phyloP scores from a whole-genome alignment of 2,329 filamentous ascomycete genomes.

The Colletotrichum viniferum region DNA sequence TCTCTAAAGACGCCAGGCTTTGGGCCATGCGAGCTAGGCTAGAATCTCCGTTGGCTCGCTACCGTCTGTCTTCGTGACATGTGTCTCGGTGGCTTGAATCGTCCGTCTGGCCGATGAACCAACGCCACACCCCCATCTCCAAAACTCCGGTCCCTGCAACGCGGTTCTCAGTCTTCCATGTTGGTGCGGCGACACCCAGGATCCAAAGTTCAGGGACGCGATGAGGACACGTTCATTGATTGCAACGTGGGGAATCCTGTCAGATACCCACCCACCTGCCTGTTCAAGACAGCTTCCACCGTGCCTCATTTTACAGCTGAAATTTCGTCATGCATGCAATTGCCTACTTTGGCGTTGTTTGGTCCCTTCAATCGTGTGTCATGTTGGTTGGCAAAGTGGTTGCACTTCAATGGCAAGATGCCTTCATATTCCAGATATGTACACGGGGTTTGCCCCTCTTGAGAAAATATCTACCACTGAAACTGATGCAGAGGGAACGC shows the following conservation, averaged over 20 bases:
- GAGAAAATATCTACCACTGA: slow-evolving; percentile 6
- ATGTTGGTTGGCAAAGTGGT: not conserved
- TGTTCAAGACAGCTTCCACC: slow-evolving; percentile 6
- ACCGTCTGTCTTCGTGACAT: not conserved
- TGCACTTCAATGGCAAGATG: not conserved
- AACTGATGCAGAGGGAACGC: not conserved
- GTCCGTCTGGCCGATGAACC: not conserved
- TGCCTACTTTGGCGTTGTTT: not conserved
- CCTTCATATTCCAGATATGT: slow-evolving; percentile 6
- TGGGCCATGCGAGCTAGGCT: not conserved
- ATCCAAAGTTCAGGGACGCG: not conserved
- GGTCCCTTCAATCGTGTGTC: not conserved
- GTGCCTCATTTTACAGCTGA: not conserved
- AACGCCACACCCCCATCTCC: not conserved
- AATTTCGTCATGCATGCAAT: not conserved
- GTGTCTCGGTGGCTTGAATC: not conserved
- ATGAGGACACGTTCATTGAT: slow-evolving; percentile 19
- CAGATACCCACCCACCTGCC: slow-evolving; percentile 13
- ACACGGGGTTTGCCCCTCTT: not conserved
- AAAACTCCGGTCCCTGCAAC: not conserved
- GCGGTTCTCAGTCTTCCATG: not conserved
- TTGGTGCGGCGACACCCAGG: not conserved
- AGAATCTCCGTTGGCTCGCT: not conserved
- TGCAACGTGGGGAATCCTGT: slow-evolving; percentile 6
- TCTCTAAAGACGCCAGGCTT: not conserved